phyloP scores from a whole-genome alignment of 2,329 filamentous ascomycete species.

The Pyricularia sp. region DNA sequence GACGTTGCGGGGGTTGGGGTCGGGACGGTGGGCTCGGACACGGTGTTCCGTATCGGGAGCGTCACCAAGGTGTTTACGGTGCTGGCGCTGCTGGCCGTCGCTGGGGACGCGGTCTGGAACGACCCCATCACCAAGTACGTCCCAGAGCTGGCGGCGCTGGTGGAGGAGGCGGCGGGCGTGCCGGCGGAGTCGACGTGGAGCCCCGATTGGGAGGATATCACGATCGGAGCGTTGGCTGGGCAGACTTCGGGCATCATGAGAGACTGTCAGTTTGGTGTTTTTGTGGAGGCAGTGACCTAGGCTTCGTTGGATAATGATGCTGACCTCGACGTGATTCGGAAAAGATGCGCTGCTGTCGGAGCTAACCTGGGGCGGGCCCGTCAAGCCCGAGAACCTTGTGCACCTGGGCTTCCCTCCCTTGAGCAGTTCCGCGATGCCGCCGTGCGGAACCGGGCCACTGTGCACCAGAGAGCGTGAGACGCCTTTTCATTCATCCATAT shows the following conservation, averaged over 20 bases:
- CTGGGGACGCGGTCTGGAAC: constrained; percentile 13
- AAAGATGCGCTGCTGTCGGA: constrained; percentile 16
- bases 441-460: constrained; percentile 20
- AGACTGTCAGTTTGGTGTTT: constrained; percentile 18
- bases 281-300: too few relatives aligned
- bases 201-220: constrained; percentile 8
- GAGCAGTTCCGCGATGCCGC: constrained; percentile 15
- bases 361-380: constrained; percentile 12
- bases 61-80: constrained; percentile 24
- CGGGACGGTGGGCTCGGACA: constrained; percentile 18
- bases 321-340: background rate
- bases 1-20: constrained; percentile 4
- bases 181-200: constrained; percentile 5
- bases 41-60: constrained; percentile 24
- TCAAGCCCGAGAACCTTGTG: constrained; percentile 9
- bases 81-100: constrained; percentile 15
- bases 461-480: constrained; percentile 16
- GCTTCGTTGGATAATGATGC: background rate
- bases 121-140: constrained; percentile 17
- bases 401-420: constrained; percentile 20
- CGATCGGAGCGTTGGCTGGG: constrained; percentile 13
- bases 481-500: background rate
- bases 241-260: constrained; percentile 22
- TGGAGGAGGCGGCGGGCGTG: background rate
- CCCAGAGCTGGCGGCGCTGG: constrained; percentile 14